Evolutionary conservation across 805 yeast species (phyloP).

Genomic region (Candida insectorum): DNA sequence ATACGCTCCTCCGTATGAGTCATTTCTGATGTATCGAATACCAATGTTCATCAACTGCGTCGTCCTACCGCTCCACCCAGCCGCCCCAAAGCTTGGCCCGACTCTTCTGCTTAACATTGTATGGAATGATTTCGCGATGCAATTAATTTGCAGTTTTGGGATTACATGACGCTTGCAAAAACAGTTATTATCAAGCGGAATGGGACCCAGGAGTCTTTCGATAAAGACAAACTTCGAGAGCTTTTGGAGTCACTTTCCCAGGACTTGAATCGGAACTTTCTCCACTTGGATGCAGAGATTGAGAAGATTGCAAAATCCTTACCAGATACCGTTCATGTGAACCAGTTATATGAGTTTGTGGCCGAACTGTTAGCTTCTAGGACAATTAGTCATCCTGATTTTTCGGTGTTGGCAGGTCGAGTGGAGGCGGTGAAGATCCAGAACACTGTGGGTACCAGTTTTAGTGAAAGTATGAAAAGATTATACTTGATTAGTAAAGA

Average conservation of each 20-base stretch:
- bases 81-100: no score
- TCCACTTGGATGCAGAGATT: conserved; percentile 15
- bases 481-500: conserved; percentile 33
- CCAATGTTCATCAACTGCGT: no score
- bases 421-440: conserved; percentile 30
- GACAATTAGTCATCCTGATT: conserved; percentile 33
- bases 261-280: conserved; percentile 13
- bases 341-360: conserved; percentile 25
- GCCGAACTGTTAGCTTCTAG: conserved; percentile 34
- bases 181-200: conserved; percentile 7
- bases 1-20: no score
- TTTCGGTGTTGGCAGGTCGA: conserved; percentile 34
- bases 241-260: conserved; percentile 10
- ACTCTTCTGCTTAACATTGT: no score
- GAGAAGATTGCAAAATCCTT: conserved; percentile 15
- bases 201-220: conserved; percentile 8
- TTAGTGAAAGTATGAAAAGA: conserved; percentile 21
- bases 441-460: conserved; percentile 14
- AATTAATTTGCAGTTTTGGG: no score
- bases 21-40: no score
- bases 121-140: no score
- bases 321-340: conserved; percentile 14
- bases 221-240: conserved; percentile 7
- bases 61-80: no score
- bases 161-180: no score